Evolutionary conservation across 1,284 basidiomycete genomes (phyloP), one percentile per base, ranked within the genome.

Genomic region (Serendipita sp.): DNA sequence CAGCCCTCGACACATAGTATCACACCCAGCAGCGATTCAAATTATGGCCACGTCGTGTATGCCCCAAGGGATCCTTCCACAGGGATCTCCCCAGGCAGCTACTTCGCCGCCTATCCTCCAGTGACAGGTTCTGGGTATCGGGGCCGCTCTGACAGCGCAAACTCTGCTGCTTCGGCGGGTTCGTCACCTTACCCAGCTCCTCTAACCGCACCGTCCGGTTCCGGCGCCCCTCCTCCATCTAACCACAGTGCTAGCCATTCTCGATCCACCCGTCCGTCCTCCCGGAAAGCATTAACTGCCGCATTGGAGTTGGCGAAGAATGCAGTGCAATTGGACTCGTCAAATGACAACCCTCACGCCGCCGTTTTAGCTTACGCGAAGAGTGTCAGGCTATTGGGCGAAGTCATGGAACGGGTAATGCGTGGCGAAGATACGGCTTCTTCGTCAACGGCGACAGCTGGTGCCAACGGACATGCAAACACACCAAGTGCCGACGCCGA

Each of bases 371-470:
- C 88, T 0, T 91, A 91, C 70, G 86, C 84, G 22, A 85, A 81
- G 71, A 90, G 88, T 69, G 88, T 91, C 60, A 82, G 86, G 45
- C 77, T 91, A 34, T 76, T 91, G 43, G 89, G 85, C 67, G 87
- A 89, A 71, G 88, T 91, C 61, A 91, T 91, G 88, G 88, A 90
- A 69, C 77, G 88, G 47, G 88, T 91, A 1, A 80, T 86, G 73
- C 79, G 84, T 67, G 88, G 88, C 2, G 88, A 91, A 72, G 88
- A 90, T 68, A n/a, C 53, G 12, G 22, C 53, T 30, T 58, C 53
- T 22, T 30, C 53, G 17, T 58, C 53, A 10, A 22, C 45, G 17
- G n/a, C 45, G 45, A n/a, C 45, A n/a, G 53, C 53, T n/a, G 53
- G 53, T 35, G 47, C 47, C 15, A 30, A 17, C 47, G 47, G 47